Evolutionary conservation across 208 protist genomes (phyloP), one percentile per base, ranked within the genome.

Genomic region (Crithidia thermophila): DNA sequence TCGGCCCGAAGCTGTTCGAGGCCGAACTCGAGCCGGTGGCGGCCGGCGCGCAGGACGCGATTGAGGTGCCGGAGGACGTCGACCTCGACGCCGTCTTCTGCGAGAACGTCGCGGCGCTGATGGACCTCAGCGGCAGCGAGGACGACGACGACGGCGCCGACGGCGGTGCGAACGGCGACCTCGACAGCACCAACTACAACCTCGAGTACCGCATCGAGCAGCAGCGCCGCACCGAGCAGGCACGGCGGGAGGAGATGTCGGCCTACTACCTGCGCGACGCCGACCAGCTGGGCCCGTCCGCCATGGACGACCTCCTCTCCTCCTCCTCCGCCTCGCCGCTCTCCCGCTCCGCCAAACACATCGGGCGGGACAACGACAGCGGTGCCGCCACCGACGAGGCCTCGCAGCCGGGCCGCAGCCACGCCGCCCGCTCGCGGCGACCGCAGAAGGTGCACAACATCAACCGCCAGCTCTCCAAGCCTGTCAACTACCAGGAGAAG

Each of bases 221-320:
- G 58, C 81, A 90, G 34, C 61, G 68, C 10, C 75, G 71, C 30
- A 40, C 36, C 27, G 79, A 91, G 43, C 34, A 75, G 70, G 68
- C 66, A n/a, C 77, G 84, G 27, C 75, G 84, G 4, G 65, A 74
- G 27, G 85, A 90, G 45, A 77, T 93, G 53, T 57, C 77, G 14
- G 79, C 84, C 31, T 96, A 92, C 66, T 96, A 96, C 66, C 81
- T 96, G 20, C 84, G 63, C 46, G 82, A 75, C 21, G 50, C 43
- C 21, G 58, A n/a, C 33, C 43, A 51, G 13, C 28, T 18, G 13
- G 46, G 37, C 61, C 9, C 40, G 23, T 40, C 10, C 14, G 57
- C 10, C 1, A 37, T 49, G 16, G 59, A 60, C n/a, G 59, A 49
- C 28, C 18, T 56, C 10, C 5, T 5, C 27, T n/a, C 21, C 6